phyloP scores from a whole-genome alignment of 1,284 basidiomycete species.

The Cystobasidium slooffiae region DNA sequence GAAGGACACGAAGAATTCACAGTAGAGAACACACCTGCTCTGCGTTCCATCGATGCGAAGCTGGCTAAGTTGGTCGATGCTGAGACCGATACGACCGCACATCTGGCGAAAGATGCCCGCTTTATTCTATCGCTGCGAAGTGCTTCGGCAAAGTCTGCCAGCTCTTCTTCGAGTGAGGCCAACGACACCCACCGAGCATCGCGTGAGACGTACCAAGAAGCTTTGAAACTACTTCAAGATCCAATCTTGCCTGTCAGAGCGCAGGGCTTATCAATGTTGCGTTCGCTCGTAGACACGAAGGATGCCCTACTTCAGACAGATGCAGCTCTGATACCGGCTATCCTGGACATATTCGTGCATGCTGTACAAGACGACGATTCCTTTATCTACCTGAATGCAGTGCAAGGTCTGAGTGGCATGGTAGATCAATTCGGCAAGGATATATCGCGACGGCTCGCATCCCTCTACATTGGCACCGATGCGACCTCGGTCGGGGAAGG shows the following conservation, averaged over 20 bases:
- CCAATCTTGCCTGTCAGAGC: slow-evolving; percentile 92
- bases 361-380: slow-evolving; percentile 89
- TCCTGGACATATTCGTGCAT: slow-evolving; percentile 84
- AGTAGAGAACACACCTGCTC: slow-evolving; percentile 65
- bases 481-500: slow-evolving; percentile 54
- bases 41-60: slow-evolving; percentile 72
- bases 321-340: slow-evolving; percentile 70
- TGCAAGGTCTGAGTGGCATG: slow-evolving; percentile 84
- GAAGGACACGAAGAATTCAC: slow-evolving; percentile 72
- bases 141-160: slow-evolving; percentile 46
- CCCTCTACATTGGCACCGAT: slow-evolving; percentile 62
- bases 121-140: slow-evolving; percentile 79
- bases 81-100: slow-evolving; percentile 62
- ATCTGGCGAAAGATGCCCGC: slow-evolving; percentile 73
- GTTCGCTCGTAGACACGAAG: slow-evolving; percentile 67
- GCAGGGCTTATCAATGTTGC: slow-evolving; percentile 83
- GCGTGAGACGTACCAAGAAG: slow-evolving; percentile 74
- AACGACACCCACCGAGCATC: slow-evolving; percentile 47
- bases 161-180: slow-evolving; percentile 44
- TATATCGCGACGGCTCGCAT: slow-evolving; percentile 69
- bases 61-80: slow-evolving; percentile 65
- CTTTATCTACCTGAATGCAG: slow-evolving; percentile 90
- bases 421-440: slow-evolving; percentile 74
- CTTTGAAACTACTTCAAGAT: slow-evolving; percentile 85
- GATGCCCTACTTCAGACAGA: slow-evolving; percentile 55